Percentiles rank a stretch among this genome's conserved stretches.
These are phyloP conservation scores for Septoria linicola DNA, from an alignment of 2,329 filamentous ascomycete genomes.

Conservation along the genomic window DNA sequence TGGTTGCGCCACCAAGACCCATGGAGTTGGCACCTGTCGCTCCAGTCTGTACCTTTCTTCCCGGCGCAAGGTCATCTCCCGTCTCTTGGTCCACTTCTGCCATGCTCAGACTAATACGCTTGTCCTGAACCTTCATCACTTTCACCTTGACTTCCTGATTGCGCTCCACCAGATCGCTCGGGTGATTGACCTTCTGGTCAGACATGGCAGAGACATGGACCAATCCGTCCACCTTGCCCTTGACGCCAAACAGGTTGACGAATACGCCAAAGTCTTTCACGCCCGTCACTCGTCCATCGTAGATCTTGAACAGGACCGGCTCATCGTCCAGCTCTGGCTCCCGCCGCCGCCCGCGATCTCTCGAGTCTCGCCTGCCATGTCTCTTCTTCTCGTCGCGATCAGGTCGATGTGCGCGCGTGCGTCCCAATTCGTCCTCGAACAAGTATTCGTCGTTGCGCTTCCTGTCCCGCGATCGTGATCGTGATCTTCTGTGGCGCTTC, in stretches of 20 bases:
- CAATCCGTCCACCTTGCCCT: slow-evolving; percentile 84
- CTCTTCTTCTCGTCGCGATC: slow-evolving; percentile 46
- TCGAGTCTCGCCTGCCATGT: slow-evolving; percentile 55
- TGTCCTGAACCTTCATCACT: slow-evolving; percentile 79
- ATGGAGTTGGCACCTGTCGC: slow-evolving; percentile 89
- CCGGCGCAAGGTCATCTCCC: slow-evolving; percentile 77
- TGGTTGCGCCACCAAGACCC: slow-evolving; percentile 64
- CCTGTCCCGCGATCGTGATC: slow-evolving; percentile 50
- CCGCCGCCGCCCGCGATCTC: slow-evolving; percentile 58
- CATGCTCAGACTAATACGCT: slow-evolving; percentile 86
- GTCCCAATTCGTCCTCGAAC: slow-evolving; percentile 61
- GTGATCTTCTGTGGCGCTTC: slow-evolving; percentile 43
- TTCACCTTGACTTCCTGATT: slow-evolving; percentile 91
- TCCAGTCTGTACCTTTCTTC: slow-evolving; percentile 74
- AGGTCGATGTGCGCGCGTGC: slow-evolving; percentile 45
- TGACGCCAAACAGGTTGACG: slow-evolving; percentile 84
- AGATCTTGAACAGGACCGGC: slow-evolving; percentile 81
- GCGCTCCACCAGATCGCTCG: slow-evolving; percentile 77
- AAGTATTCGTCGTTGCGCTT: slow-evolving; percentile 51
- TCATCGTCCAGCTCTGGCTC: slow-evolving; percentile 75
- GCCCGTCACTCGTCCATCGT: slow-evolving; percentile 84
- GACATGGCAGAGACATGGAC: slow-evolving; percentile 91
- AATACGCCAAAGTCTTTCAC: slow-evolving; percentile 96
- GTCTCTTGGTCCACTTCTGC: slow-evolving; percentile 93
- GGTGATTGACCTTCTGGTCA: slow-evolving; percentile 85